Evolutionary conservation across 805 yeast genomes (phyloP).

Genomic region (Myxozyma geophila): DNA sequence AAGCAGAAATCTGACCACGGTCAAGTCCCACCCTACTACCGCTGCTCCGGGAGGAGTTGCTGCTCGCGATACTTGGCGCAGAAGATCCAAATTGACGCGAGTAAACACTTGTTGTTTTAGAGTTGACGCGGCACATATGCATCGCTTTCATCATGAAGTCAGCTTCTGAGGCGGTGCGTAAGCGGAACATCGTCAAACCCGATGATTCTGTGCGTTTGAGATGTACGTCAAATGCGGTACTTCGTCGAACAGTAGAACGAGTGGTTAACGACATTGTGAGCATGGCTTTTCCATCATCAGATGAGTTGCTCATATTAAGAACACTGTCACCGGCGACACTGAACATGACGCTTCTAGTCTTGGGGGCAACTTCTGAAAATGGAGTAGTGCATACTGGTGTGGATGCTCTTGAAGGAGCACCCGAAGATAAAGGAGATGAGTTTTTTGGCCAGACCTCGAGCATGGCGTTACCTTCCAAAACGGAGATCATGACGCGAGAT

Average conservation of each 20-base stretch:
- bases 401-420: background rate
- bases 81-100: slow-evolving; percentile 23
- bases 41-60: slow-evolving; percentile 25
- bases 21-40: background rate
- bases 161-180: slow-evolving; percentile 36
- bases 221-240: slow-evolving; percentile 39
- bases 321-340: slow-evolving; percentile 23
- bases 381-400: slow-evolving; percentile 6
- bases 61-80: slow-evolving; percentile 29
- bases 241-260: slow-evolving; percentile 28
- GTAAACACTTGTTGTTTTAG: slow-evolving; percentile 1
- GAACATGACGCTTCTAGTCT: slow-evolving; percentile 23
- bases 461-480: slow-evolving; percentile 24
- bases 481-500: slow-evolving; percentile 30
- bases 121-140: slow-evolving; percentile 27
- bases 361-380: background rate
- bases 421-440: slow-evolving; percentile 3
- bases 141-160: slow-evolving; percentile 37
- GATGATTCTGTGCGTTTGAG: slow-evolving; percentile 26
- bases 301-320: slow-evolving; percentile 5
- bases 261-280: slow-evolving; percentile 24
- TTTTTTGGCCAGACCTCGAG: slow-evolving; percentile 37
- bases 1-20: background rate
- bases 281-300: slow-evolving; percentile 19
- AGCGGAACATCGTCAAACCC: slow-evolving; percentile 36